Evolutionary conservation across 2,329 filamentous ascomycete species (phyloP).

Genomic region (Clonostachys solani): DNA sequence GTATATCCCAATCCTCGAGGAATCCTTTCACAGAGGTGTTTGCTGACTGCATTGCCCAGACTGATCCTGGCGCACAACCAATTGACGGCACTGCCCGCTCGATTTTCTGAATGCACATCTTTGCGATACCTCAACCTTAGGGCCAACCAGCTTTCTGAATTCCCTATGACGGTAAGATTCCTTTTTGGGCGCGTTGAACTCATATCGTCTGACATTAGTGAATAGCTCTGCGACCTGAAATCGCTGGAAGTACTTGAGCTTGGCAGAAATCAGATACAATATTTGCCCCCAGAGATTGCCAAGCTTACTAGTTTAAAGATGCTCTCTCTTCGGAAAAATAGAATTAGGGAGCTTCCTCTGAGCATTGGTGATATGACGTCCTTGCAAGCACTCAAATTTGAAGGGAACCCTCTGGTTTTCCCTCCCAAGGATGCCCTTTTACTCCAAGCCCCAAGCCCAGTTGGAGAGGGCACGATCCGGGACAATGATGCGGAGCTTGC

Average conservation of each 20-base stretch:
- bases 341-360: slow-evolving; percentile 77
- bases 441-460: slow-evolving; percentile 48
- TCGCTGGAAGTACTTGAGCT: slow-evolving; percentile 91
- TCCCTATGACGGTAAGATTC: slow-evolving; percentile 48
- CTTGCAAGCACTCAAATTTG: slow-evolving; percentile 82
- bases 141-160: slow-evolving; percentile 67
- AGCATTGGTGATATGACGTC: slow-evolving; percentile 88
- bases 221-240: slow-evolving; percentile 76
- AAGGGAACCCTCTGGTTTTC: slow-evolving; percentile 81
- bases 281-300: slow-evolving; percentile 73
- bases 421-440: slow-evolving; percentile 69
- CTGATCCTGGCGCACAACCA: slow-evolving; percentile 80
- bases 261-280: slow-evolving; percentile 78
- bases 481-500: slow-evolving; percentile 62
- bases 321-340: slow-evolving; percentile 81
- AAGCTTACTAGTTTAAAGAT: slow-evolving; percentile 85
- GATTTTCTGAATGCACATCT: slow-evolving; percentile 72
- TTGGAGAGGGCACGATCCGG: slow-evolving; percentile 44
- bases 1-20: slow-evolving; percentile 32
- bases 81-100: slow-evolving; percentile 62
- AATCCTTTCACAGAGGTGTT: not conserved
- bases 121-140: slow-evolving; percentile 77
- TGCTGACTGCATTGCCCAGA: slow-evolving; percentile 32
- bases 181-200: not conserved
- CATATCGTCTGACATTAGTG: slow-evolving; percentile 11